Evolutionary conservation across 2,329 filamentous ascomycete genomes (phyloP).

Genomic region (Exophiala sp.): DNA sequence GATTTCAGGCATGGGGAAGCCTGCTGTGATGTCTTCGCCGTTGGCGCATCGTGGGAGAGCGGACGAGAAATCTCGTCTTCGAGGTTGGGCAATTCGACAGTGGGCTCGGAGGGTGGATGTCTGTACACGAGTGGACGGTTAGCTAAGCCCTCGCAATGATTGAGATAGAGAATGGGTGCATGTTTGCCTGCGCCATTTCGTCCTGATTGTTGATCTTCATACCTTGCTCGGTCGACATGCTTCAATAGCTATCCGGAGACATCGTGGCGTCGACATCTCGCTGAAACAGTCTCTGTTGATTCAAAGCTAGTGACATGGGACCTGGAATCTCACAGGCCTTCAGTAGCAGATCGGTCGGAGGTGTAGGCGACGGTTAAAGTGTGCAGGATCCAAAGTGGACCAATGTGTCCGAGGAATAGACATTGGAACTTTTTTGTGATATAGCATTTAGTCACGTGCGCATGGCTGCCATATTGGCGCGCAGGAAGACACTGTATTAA

Average conservation of each 20-base stretch:
- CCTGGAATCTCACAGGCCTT: no score
- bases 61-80: slow-evolving; percentile 11
- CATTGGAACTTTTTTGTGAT: no score
- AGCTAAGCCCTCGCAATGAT: not conserved
- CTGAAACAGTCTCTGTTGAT: no score
- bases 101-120: not conserved
- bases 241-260: slow-evolving; percentile 25
- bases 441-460: no score
- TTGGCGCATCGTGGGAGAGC: slow-evolving; percentile 1
- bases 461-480: no score
- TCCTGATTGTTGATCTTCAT: not conserved
- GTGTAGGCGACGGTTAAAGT: no score
- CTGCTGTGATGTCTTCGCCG: slow-evolving; percentile 20
- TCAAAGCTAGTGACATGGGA: no score
- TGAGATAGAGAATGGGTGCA: not conserved
- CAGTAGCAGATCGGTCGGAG: no score
- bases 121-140: slow-evolving; percentile 1
- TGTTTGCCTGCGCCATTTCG: not conserved
- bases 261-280: slow-evolving; percentile 23
- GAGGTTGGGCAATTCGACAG: slow-evolving; percentile 2
- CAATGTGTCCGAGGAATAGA: no score
- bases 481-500: no score
- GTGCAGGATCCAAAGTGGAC: no score
- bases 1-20: slow-evolving; percentile 19
- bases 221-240: slow-evolving; percentile 25